These are phyloP conservation scores for Vachellia collinsii DNA, from an alignment of 306 rosid species.

Conservation along the genomic window DNA sequence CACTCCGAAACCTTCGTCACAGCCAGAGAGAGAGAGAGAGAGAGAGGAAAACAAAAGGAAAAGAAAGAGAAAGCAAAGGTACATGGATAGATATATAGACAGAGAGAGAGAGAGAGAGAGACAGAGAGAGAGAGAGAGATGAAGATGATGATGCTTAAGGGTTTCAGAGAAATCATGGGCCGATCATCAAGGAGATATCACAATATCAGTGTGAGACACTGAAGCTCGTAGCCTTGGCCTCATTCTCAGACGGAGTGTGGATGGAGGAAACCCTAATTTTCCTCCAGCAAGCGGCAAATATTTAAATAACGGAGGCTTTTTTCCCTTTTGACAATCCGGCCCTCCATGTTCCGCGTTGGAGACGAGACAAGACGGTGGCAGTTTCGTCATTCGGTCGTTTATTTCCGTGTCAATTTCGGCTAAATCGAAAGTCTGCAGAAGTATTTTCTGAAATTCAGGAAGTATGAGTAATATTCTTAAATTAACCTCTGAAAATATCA, in stretches of 20 bases:
- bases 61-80: background rate
- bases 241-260: constrained; percentile 27
- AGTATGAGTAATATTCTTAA: background rate
- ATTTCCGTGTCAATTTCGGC: no score
- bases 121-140: background rate
- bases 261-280: constrained; percentile 11
- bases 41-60: background rate
- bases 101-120: background rate
- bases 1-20: constrained; percentile 56
- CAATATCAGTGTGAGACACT: background rate
- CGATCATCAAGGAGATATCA: background rate
- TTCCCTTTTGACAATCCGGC: background rate
- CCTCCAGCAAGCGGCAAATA: no score
- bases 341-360: background rate
- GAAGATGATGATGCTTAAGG: background rate
- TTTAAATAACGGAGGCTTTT: background rate
- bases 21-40: constrained; percentile 30
- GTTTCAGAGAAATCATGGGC: constrained; percentile 9
- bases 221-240: background rate
- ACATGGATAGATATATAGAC: background rate
- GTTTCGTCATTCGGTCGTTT: background rate
- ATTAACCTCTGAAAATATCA: no score
- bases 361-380: background rate
- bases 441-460: background rate
- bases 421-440: background rate